Evolutionary conservation across 2,329 filamentous ascomycete species (phyloP).

Genomic region (Hypoxylon sp.): DNA sequence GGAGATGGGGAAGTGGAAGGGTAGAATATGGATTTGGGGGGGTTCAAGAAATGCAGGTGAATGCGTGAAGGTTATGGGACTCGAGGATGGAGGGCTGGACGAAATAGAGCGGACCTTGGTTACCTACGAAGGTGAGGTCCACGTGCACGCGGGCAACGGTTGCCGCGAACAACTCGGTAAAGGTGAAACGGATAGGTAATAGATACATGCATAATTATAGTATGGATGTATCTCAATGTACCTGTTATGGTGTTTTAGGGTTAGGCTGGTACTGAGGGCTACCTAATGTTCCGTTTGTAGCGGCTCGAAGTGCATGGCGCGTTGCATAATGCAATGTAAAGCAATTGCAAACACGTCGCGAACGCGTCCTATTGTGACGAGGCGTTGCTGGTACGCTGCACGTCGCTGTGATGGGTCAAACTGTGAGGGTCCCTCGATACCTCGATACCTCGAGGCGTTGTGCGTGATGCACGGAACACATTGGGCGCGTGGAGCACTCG

Average conservation of each 20-base stretch:
- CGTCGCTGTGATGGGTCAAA: neutral
- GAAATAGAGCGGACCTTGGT: neutral
- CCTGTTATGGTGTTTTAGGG: neutral
- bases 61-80: neutral
- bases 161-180: neutral
- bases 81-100: neutral
- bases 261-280: neutral
- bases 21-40: neutral
- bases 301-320: neutral
- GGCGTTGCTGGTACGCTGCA: too few relatives aligned
- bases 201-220: too few relatives aligned
- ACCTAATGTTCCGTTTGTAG: neutral
- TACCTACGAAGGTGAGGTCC: neutral
- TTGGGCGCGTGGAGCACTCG: too few relatives aligned
- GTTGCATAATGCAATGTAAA: neutral
- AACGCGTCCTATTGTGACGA: neutral
- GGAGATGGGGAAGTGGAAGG: neutral
- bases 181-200: neutral
- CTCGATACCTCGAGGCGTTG: too few relatives aligned
- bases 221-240: too few relatives aligned
- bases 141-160: neutral
- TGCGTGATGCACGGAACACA: too few relatives aligned
- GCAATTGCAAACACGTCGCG: too few relatives aligned
- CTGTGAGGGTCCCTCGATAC: too few relatives aligned
- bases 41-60: neutral